These are phyloP conservation scores for Komagataella pastoris DNA, from an alignment of 805 yeast genomes.

Conservation along the genomic window DNA sequence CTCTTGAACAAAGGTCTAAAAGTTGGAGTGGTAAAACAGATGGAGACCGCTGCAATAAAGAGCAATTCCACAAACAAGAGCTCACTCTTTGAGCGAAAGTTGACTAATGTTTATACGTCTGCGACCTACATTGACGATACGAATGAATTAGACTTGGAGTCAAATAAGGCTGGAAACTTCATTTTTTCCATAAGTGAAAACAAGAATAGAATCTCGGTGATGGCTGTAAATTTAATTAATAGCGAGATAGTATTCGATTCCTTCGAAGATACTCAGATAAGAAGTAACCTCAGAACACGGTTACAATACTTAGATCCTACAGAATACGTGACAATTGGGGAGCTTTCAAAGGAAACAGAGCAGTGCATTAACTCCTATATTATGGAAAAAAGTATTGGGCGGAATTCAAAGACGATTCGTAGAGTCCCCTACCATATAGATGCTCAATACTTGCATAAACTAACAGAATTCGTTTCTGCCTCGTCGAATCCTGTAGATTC, in stretches of 20 bases:
- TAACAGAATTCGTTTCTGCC: neutral
- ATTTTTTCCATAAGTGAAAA: constrained; percentile 30
- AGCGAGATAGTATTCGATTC: constrained; percentile 68
- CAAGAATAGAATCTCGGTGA: constrained; percentile 22
- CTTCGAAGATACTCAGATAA: constrained; percentile 44
- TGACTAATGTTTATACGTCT: constrained; percentile 63
- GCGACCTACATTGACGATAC: constrained; percentile 69
- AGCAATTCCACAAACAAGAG: constrained; percentile 34
- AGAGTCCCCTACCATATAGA: neutral
- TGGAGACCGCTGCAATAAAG: constrained; percentile 70
- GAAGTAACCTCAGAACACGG: constrained; percentile 63
- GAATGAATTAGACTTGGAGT: constrained; percentile 6
- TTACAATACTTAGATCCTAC: constrained; percentile 63
- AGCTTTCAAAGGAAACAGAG: constrained; percentile 19
- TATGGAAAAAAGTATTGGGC: neutral
- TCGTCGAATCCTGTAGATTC: neutral
- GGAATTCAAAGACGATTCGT: neutral
- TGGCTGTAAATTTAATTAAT: constrained; percentile 57
- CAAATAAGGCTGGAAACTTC: constrained; percentile 24
- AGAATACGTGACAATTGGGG: constrained; percentile 46
- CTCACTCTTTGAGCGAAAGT: constrained; percentile 49
- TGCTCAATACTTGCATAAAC: neutral
- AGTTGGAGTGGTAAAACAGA: constrained; percentile 79
- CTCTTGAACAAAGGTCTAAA: constrained; percentile 60
- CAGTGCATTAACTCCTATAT: constrained; percentile 1